phyloP scores from a whole-genome alignment of 106 monocot species.

The Allium cepa region DNA sequence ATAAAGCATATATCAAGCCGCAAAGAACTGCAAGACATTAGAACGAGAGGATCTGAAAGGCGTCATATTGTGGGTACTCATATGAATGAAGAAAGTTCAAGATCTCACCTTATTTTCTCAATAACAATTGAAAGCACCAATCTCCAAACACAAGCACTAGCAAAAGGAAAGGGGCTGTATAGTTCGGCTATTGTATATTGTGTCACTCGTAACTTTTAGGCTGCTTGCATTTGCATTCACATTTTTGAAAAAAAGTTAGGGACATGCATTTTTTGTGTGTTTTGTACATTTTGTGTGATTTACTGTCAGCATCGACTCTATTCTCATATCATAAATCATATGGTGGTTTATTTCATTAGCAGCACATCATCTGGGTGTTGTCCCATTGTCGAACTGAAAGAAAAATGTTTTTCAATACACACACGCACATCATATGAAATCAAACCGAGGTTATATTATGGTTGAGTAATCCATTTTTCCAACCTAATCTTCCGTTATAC shows the following conservation, averaged over 20 bases:
- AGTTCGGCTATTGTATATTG: no score
- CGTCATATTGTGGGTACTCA: constrained; percentile 83
- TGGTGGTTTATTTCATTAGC: no score
- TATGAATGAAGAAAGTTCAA: constrained; percentile 98
- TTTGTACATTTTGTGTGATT: no score
- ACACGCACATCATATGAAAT: no score
- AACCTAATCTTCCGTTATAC: not conserved
- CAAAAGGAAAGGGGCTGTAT: constrained; percentile 77
- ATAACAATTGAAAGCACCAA: constrained; percentile 94
- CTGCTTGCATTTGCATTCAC: not conserved
- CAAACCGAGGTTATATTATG: no score
- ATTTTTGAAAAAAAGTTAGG: not conserved
- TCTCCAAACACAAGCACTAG: constrained; percentile 81
- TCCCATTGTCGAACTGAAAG: no score
- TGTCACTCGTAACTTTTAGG: not conserved
- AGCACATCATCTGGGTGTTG: no score
- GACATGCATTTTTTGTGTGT: no score
- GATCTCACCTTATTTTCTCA: constrained; percentile 93
- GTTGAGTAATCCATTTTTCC: no score
- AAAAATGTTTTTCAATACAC: no score
- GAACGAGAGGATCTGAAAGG: constrained; percentile 67
- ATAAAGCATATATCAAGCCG: constrained; percentile 51
- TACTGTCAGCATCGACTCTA: no score
- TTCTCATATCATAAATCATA: no score
- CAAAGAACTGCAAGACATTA: constrained; percentile 64